Percentiles rank a stretch among this genome's conserved stretches.
Evolutionary conservation across 2,329 filamentous ascomycete genomes (phyloP).

Genomic region (Fusarium annulatum): DNA sequence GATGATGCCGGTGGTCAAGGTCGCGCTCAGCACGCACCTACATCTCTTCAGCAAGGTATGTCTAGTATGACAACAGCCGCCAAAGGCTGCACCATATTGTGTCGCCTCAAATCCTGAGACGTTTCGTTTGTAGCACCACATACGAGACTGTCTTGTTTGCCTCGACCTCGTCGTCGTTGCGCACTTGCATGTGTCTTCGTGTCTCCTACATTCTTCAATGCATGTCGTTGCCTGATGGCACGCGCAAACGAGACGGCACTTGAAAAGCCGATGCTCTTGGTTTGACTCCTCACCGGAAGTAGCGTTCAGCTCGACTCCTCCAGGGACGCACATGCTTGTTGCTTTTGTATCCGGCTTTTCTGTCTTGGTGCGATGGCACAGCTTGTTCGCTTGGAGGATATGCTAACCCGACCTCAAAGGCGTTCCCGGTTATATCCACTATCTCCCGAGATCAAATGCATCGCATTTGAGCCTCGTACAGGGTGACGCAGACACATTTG

Average conservation of each 20-base stretch:
- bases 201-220: slow-evolving; percentile 14
- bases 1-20: slow-evolving; percentile 57
- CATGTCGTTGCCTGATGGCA: slow-evolving; percentile 16
- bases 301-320: slow-evolving; percentile 35
- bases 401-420: slow-evolving; percentile 41
- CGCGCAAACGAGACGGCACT: slow-evolving; percentile 12
- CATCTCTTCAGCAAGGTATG: slow-evolving; percentile 57
- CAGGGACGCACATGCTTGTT: slow-evolving; percentile 37
- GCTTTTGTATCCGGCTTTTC: slow-evolving; percentile 37
- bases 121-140: slow-evolving; percentile 33
- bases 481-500: slow-evolving; percentile 73
- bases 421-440: slow-evolving; percentile 60
- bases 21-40: slow-evolving; percentile 56
- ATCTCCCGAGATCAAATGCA: slow-evolving; percentile 58
- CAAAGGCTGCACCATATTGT: slow-evolving; percentile 28
- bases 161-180: slow-evolving; percentile 4
- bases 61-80: slow-evolving; percentile 40
- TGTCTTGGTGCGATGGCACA: slow-evolving; percentile 32
- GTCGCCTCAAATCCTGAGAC: slow-evolving; percentile 34
- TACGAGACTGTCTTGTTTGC: slow-evolving; percentile 4
- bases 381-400: slow-evolving; percentile 31
- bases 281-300: slow-evolving; percentile 22
- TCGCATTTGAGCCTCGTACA: slow-evolving; percentile 63
- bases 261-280: slow-evolving; percentile 7
- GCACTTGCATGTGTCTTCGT: slow-evolving; percentile 2